Evolutionary conservation across 768 basidiomycete genomes (phyloP).

Genomic region (Kwoniella europaea): DNA sequence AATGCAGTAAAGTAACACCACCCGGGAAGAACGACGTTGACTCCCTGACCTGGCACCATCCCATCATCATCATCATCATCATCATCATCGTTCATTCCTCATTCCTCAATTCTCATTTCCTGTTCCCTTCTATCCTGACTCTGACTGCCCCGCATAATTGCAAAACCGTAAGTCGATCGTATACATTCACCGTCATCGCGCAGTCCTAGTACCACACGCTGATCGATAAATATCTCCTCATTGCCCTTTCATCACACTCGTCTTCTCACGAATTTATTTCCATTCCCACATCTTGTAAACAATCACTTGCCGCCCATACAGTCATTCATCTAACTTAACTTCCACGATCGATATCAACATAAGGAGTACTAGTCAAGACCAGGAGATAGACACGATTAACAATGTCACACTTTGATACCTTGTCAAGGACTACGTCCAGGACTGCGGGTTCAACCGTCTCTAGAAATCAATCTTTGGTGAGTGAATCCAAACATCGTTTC

Average conservation of each 20-base stretch:
- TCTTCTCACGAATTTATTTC: not conserved
- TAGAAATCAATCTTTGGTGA: conserved; percentile 73
- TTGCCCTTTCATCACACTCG: not conserved
- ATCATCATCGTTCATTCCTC: not conserved
- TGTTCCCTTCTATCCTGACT: not conserved
- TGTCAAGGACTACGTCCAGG: conserved; percentile 72
- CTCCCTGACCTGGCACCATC: not conserved
- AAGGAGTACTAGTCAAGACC: not conserved
- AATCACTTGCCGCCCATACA: conserved; percentile 6
- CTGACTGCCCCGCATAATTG: not conserved
- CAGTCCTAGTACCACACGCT: not conserved
- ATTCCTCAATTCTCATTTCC: not conserved
- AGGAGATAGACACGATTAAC: conserved; percentile 14
- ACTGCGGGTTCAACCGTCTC: conserved; percentile 70
- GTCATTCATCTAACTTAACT: not conserved
- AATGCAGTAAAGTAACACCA: not conserved
- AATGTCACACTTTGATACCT: conserved; percentile 57
- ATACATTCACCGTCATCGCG: not conserved
- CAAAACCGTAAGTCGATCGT: not conserved
- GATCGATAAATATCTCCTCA: not conserved
- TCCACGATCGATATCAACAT: not conserved
- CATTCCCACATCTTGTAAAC: not conserved
- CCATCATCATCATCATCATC: conserved; percentile 3
- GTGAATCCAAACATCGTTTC: conserved; percentile 19
- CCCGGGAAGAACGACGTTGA: conserved; percentile 1